Base-by-base conservation (phyloP, 805 yeast genomes). In the Cyberlindnera maritima region DNA sequence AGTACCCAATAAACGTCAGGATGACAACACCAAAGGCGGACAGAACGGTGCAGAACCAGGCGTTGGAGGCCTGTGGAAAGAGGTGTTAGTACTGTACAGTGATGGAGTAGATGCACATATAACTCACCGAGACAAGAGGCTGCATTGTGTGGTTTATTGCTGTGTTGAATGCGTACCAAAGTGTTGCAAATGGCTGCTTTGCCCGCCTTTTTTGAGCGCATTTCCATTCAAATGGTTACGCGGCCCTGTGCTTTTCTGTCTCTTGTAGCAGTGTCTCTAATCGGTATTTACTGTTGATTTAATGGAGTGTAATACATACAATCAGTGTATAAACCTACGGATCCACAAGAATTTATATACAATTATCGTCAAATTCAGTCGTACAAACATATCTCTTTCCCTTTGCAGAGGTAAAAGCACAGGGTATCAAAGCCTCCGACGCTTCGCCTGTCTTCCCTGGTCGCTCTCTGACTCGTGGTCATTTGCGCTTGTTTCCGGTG, bases 11-110 rank as follows among this genome's bases (percentile, higher is more conserved):
- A 47, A 88, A 86, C 11, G 95, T 77, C 40, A 92, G 77, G 47
- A 92, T 94, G 39, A 89, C 85, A 29, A 92, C 82, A 48, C 95
- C 99, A 65, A 92, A 92, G 14, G 94, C 90, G 41, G 97, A 90
- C 38, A 94, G 74, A 36, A 92, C 77, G 38, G 98, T 92, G 66
- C 99, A 92, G 67, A 88, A 89, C 88, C 96, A 92, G 20, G 99
- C 98, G 61, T 88, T 83, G 23, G 82, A 87, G 41, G 94, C 72
- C 86, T 82, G 46, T 26, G 32, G 20, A 14, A 5, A 7, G 40
- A 39, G 39, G 4, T 29, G 43, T 40, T 40, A 40, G 43, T 36
- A 21, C 7, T 3, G 7, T 21, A 31, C 5, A 11, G 9, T 21
- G 5, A 6, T 5, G 25, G 25, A 21, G 25, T 21, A 15, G 12